These are phyloP conservation scores for Blastomyces parvus DNA, from an alignment of 2,329 filamentous ascomycete species.

Conservation along the genomic window DNA sequence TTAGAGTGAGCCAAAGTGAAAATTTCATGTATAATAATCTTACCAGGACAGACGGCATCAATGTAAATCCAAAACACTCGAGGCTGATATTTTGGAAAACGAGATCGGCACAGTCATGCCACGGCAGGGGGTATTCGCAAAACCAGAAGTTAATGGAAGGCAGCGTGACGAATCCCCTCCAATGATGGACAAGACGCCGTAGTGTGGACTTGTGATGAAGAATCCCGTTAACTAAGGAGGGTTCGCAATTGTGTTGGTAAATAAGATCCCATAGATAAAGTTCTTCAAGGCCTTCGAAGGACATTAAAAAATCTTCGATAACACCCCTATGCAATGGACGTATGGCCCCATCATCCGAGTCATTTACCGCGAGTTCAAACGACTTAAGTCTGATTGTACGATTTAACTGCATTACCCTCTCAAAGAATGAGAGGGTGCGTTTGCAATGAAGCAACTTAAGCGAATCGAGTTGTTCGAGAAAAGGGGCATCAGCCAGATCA, in stretches of 20 bases:
- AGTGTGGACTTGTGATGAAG: neutral
- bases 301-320: neutral
- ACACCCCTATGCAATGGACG: neutral
- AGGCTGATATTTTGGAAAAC: neutral
- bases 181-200: neutral
- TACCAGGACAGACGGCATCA: neutral
- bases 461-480: neutral
- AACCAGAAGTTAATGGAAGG: neutral
- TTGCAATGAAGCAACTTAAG: neutral
- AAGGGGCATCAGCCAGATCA: neutral
- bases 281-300: slow-evolving; percentile 1
- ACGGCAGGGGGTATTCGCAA: neutral
- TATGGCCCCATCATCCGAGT: neutral
- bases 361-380: neutral
- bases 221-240: neutral
- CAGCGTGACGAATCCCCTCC: neutral
- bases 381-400: neutral
- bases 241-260: neutral
- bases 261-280: neutral
- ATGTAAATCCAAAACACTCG: neutral
- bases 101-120: neutral
- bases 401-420: neutral
- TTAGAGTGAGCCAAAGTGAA: neutral
- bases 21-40: neutral
- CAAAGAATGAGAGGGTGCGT: neutral